Evolutionary conservation across 495 filamentous ascomycete genomes (phyloP), one percentile per base, ranked within the genome.

Genomic region (Penicillium egyptiacum): DNA sequence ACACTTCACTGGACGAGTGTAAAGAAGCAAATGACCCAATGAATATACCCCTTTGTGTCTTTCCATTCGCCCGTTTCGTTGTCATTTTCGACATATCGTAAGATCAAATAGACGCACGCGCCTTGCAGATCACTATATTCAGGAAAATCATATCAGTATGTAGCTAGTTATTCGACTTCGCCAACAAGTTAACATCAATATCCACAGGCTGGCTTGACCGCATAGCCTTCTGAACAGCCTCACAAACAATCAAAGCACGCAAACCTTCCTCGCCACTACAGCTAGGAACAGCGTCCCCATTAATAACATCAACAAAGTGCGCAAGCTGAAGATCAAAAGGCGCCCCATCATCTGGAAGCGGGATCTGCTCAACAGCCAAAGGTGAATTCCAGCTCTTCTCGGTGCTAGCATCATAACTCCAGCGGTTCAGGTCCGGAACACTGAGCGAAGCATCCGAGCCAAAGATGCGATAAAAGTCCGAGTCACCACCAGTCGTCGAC

Each of bases 401-500:
- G 1, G 50, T 40, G 8, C 39, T 35, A 5, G 65, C 70, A 60
- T 73, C 72, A 61, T 83, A 82, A 49, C 73, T 81, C 81, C 79
- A 84, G 16, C 74, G 60, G 25, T 70, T 78, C 70, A 84, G 68
- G 67, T 85, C 83, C 4, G 81, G 81, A 35, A 85, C 76, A 56
- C 79, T 83, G 11, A 86, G 62, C 49, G 73, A 80, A 8, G 70
- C 84, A 30, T 75, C 65, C 0, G 78, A 78, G 0, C 83, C 83
- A 56, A 86, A 76, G 39, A 86, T 83, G 0, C 81, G 75, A 61
- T 85, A 86, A 44, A 83, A 78, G 45, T 82, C 80, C 25, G 63
- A 62, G 1, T 60, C 68, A 9, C 59, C 63, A 2, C 23, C 62
- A 12, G 68, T 58, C 4, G 67, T 45, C 3, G 71, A 64, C 2